Conservation (phyloP, 2,329 filamentous ascomycete genomes). For the Monilinia polystroma region DNA sequence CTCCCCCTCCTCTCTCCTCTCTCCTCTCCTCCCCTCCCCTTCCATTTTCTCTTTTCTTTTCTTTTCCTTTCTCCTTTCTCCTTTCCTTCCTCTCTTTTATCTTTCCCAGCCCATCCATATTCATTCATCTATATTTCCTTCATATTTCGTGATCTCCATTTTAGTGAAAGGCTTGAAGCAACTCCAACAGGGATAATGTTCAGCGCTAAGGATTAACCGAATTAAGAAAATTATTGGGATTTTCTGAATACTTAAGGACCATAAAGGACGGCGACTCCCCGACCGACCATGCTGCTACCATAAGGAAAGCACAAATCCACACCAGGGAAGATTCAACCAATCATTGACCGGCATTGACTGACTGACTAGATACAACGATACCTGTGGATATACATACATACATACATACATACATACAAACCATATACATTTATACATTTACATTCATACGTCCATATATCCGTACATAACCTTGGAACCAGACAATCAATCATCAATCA, state of each 20-base stretch:
- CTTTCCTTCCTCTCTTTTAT: background rate
- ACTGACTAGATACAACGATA: too few relatives aligned
- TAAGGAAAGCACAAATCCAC: conserved; percentile 18
- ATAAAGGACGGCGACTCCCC: conserved; percentile 21
- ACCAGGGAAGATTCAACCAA: conserved; percentile 1
- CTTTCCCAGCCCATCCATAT: background rate
- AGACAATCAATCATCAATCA: too few relatives aligned
- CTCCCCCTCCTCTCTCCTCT: rapidly evolving
- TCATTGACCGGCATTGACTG: background rate
- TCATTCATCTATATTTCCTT: background rate
- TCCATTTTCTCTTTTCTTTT: too few relatives aligned
- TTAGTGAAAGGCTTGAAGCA: conserved; percentile 21
- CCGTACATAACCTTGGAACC: too few relatives aligned
- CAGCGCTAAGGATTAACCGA: conserved; percentile 18
- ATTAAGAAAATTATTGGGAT: conserved; percentile 18
- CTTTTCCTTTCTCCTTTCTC: background rate
- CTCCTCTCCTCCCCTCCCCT: too few relatives aligned
- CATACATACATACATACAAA: too few relatives aligned
- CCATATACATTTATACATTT: too few relatives aligned
- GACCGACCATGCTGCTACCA: conserved; percentile 13
- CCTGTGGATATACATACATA: too few relatives aligned
- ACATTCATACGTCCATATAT: too few relatives aligned
- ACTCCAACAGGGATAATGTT: conserved; percentile 8
- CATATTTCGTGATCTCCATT: conserved; percentile 21
- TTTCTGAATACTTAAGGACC: conserved; percentile 21